Conservation (phyloP, 192 early-diverging fungal species). For the Glomus cerebriforme region DNA sequence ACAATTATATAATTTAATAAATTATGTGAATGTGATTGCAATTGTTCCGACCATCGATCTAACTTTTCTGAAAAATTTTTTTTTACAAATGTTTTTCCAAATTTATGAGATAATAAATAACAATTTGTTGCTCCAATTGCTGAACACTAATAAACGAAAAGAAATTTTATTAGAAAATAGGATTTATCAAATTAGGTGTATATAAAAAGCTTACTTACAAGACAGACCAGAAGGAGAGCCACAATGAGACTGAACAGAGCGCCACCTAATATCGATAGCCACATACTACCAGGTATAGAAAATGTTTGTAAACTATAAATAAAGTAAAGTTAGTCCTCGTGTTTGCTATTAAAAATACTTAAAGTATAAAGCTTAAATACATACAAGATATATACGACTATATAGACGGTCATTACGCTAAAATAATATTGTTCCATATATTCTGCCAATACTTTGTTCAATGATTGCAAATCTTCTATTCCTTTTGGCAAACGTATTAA, state of each 20-base stretch:
- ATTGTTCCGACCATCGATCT: not conserved
- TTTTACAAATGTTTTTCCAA: conserved; percentile 53
- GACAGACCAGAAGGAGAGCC: conserved; percentile 49
- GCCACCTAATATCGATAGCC: conserved; percentile 60
- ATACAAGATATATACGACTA: conserved; percentile 59
- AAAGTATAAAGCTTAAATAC: conserved; percentile 21
- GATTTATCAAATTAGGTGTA: not conserved
- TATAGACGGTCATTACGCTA: conserved; percentile 50
- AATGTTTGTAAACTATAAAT: conserved; percentile 56
- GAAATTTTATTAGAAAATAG: not conserved
- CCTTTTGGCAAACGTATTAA: conserved; percentile 52
- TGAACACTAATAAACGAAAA: conserved; percentile 44
- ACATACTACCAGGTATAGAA: conserved; percentile 66
- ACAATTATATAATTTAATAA: conserved; percentile 63
- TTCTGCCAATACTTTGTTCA: conserved; percentile 49
- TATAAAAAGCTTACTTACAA: conserved; percentile 42
- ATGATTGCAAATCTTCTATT: conserved; percentile 48
- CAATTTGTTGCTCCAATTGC: conserved; percentile 55
- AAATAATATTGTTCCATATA: conserved; percentile 57
- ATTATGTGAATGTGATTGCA: conserved; percentile 50
- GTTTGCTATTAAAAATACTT: not conserved
- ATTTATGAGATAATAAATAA: conserved; percentile 51
- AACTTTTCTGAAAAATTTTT: conserved; percentile 36
- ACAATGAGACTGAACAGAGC: conserved; percentile 57
- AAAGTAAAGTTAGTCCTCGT: not conserved